These are phyloP conservation scores for Termitomyces sp. DNA, from an alignment of 768 basidiomycete species.

Conservation along the genomic window DNA sequence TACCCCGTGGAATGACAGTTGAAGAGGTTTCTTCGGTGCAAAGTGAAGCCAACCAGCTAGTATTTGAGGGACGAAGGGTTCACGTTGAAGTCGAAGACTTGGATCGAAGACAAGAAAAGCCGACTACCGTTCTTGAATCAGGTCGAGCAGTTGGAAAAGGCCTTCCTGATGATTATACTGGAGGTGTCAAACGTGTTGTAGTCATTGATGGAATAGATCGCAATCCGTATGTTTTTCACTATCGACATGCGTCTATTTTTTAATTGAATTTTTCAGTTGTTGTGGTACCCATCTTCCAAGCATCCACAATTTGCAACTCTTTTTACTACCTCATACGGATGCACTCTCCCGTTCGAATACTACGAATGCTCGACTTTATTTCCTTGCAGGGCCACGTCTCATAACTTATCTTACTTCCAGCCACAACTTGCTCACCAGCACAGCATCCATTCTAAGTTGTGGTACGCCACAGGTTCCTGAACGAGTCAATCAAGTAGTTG, in stretches of 20 bases:
- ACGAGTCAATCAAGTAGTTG: slow-evolving; percentile 60
- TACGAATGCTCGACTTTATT: slow-evolving; percentile 71
- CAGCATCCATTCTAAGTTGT: slow-evolving; percentile 63
- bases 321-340: slow-evolving; percentile 68
- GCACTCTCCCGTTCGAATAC: slow-evolving; percentile 55
- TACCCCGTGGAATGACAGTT: slow-evolving; percentile 59
- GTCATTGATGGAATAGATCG: slow-evolving; percentile 80
- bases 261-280: slow-evolving; percentile 41
- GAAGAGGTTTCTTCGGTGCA: slow-evolving; percentile 64
- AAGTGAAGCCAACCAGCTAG: slow-evolving; percentile 57
- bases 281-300: slow-evolving; percentile 83
- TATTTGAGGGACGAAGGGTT: slow-evolving; percentile 63
- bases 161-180: slow-evolving; percentile 70
- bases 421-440: slow-evolving; percentile 48
- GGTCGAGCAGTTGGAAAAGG: slow-evolving; percentile 52
- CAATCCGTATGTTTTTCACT: slow-evolving; percentile 52
- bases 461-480: slow-evolving; percentile 62
- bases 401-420: slow-evolving; percentile 55
- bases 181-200: slow-evolving; percentile 73
- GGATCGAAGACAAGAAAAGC: slow-evolving; percentile 29
- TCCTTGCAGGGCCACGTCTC: slow-evolving; percentile 77
- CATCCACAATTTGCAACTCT: slow-evolving; percentile 67
- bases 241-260: slow-evolving; percentile 12
- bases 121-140: slow-evolving; percentile 32
- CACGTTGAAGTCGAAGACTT: slow-evolving; percentile 75